phyloP scores from a whole-genome alignment of 768 basidiomycete species.

The Lentinula guzmanii region DNA sequence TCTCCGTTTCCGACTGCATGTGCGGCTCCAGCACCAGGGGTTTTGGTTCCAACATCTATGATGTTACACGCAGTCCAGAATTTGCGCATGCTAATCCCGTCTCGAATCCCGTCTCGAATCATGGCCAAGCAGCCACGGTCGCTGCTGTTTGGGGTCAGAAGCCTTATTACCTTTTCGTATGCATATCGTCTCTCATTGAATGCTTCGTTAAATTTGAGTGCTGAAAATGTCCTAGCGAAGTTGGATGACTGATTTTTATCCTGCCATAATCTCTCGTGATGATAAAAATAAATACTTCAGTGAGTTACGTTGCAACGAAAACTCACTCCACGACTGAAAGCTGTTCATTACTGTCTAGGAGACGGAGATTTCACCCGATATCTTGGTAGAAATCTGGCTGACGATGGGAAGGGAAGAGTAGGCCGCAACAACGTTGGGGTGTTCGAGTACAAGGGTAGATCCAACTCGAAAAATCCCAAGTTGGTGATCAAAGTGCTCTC shows the following conservation, averaged over 20 bases:
- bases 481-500: background rate
- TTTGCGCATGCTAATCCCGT: no score
- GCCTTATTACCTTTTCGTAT: no score
- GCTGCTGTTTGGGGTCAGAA: no score
- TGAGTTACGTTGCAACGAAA: background rate
- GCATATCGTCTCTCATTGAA: no score
- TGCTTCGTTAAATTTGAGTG: background rate
- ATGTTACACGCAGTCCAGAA: no score
- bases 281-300: background rate
- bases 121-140: no score
- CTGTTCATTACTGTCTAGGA: background rate
- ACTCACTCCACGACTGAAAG: no score
- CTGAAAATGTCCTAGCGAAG: background rate
- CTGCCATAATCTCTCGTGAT: background rate
- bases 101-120: no score
- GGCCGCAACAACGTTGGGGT: background rate
- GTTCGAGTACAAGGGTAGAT: background rate
- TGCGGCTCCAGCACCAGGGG: background rate
- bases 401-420: background rate
- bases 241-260: background rate
- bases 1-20: background rate
- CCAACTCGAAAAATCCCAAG: background rate
- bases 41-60: no score
- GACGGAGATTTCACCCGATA: background rate
- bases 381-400: background rate